phyloP scores from a whole-genome alignment of 164 flowering plant species.

The Aristolochia contorta region DNA sequence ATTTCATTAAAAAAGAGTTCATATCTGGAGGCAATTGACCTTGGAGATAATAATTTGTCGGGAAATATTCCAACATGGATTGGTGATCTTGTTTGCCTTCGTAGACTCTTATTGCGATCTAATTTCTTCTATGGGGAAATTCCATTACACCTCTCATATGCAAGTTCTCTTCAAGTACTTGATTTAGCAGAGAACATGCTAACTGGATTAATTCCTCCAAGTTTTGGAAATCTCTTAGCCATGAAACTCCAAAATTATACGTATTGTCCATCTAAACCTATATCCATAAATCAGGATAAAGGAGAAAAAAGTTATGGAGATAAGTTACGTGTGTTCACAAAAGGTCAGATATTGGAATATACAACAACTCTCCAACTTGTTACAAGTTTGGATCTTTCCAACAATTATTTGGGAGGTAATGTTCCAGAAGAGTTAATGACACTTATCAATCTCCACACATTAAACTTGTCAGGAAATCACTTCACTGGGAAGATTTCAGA shows the following conservation, averaged over 20 bases:
- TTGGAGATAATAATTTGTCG: too few species aligned
- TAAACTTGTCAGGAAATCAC: not conserved
- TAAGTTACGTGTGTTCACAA: not conserved
- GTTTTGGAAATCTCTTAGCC: not conserved
- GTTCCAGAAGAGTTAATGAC: not conserved
- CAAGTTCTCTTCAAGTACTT: not conserved
- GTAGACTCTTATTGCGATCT: not conserved
- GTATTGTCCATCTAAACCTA: too few species aligned
- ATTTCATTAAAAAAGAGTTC: too few species aligned
- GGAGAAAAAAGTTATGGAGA: not conserved
- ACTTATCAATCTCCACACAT: not conserved
- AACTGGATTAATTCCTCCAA: not conserved
- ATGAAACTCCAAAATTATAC: not conserved
- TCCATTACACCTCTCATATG: not conserved
- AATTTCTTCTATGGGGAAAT: not conserved
- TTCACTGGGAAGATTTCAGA: not conserved
- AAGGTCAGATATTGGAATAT: too few species aligned
- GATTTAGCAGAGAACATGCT: not conserved
- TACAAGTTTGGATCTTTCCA: too few species aligned
- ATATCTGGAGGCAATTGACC: too few species aligned
- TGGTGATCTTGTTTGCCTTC: not conserved
- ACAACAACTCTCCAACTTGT: too few species aligned
- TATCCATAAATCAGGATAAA: too few species aligned
- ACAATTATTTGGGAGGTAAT: too few species aligned
- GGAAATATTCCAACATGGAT: not conserved